These are phyloP conservation scores for Elsinoe perseae DNA, from an alignment of 2,329 filamentous ascomycete species.

Conservation along the genomic window DNA sequence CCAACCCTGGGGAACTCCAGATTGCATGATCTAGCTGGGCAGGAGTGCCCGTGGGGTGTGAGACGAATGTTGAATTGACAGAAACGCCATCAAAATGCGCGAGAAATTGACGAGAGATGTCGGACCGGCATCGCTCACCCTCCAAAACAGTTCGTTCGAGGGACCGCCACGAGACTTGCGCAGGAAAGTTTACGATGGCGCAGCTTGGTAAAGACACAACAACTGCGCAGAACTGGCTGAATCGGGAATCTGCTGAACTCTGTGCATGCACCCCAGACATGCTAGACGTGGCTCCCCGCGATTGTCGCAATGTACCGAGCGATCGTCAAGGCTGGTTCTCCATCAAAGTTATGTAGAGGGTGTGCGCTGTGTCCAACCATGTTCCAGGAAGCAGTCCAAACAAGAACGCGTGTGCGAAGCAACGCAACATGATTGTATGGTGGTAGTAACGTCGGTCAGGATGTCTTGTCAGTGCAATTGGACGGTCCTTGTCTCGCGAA, in stretches of 20 bases:
- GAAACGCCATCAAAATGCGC: background rate
- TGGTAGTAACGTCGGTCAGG: too few species aligned
- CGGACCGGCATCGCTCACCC: background rate
- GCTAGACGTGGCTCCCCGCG: constrained; percentile 6
- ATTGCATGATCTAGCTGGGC: background rate
- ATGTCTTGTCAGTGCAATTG: too few species aligned
- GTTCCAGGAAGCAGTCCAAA: background rate
- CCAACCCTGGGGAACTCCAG: constrained; percentile 6
- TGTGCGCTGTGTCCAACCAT: background rate
- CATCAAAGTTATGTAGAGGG: background rate
- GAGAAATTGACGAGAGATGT: background rate
- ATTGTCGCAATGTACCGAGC: constrained; percentile 11
- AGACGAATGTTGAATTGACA: background rate
- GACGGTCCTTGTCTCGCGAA: too few species aligned
- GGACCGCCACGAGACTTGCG: background rate
- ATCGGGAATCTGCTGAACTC: constrained; percentile 13
- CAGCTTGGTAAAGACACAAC: constrained; percentile 7
- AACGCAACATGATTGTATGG: too few species aligned
- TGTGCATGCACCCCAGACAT: constrained; percentile 10
- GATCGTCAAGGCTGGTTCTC: background rate
- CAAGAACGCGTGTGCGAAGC: too few species aligned
- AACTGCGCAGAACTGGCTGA: background rate
- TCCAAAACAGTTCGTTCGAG: constrained; percentile 3
- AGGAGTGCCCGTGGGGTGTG: constrained; percentile 10
- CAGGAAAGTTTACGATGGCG: background rate